phyloP scores from a whole-genome alignment of 352 stramenopile species.

The Globisporangium rhizosaccharum region DNA sequence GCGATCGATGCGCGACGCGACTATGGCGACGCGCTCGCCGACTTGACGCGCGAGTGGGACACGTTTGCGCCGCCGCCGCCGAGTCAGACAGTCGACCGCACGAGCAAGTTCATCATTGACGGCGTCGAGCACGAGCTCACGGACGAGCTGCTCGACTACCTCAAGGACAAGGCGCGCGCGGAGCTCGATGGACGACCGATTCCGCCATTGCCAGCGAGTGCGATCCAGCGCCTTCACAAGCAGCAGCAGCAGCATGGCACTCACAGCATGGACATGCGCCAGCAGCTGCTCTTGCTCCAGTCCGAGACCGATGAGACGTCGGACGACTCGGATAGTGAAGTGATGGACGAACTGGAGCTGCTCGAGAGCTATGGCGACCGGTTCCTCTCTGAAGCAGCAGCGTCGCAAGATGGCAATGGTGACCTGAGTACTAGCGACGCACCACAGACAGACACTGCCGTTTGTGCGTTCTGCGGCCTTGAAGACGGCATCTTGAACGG shows the following conservation, averaged over 20 bases:
- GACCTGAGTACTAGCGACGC: not conserved
- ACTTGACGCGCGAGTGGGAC: constrained; percentile 59
- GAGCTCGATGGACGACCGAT: constrained; percentile 48
- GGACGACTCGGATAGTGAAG: constrained; percentile 29
- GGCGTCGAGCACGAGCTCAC: constrained; percentile 64
- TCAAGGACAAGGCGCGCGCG: constrained; percentile 58
- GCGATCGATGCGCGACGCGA: constrained; percentile 50
- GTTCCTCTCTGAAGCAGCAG: constrained; percentile 16
- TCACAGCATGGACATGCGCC: constrained; percentile 7
- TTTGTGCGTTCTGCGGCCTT: constrained; percentile 54
- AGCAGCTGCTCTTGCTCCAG: constrained; percentile 1
- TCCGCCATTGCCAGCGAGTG: constrained; percentile 37
- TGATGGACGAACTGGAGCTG: constrained; percentile 33
- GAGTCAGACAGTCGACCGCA: constrained; percentile 47
- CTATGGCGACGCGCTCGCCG: constrained; percentile 45
- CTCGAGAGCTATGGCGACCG: constrained; percentile 55
- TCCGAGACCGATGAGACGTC: constrained; percentile 20
- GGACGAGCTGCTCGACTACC: constrained; percentile 59
- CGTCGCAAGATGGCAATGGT: not conserved
- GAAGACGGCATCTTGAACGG: constrained; percentile 68
- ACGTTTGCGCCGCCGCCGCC: constrained; percentile 37
- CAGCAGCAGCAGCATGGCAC: constrained; percentile 3
- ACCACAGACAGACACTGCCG: not conserved
- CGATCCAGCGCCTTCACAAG: constrained; percentile 22
- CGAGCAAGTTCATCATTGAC: constrained; percentile 69